Evolutionary conservation across 805 yeast genomes (phyloP), one percentile per base, ranked within the genome.

Genomic region (Lachancea lanzarotensis): DNA sequence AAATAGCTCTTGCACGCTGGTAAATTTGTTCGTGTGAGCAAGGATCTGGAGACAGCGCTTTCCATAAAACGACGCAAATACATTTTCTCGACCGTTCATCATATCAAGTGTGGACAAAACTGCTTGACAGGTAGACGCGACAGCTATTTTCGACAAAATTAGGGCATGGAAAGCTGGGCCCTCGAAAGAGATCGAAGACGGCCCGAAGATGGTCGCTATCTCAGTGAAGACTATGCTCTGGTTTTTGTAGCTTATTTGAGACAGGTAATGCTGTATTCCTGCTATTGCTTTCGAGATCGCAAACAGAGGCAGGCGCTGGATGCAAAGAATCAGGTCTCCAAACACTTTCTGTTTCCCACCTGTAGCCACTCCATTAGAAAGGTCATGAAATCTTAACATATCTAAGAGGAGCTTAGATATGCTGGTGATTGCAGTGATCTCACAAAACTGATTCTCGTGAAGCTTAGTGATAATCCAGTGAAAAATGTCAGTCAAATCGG

Each of bases 401-500:
- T 48, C 46, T 7, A 73, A 45, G 6, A 69, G 46, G 3, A 76
- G 56, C 12, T 52, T 52, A 3, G 71, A 55, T 11, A 43, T 22
- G 29, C 19, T 20, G 26, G n/a, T 10, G 29, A 38, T 11, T 1
- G 75, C 64, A 1, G 19, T 17, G 18, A 65, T 70, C 0, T 78
- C 72, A 40, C 65, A 53, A 12, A 79, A 59, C 39, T 74, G 58
- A 2, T 59, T 53, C 27, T 69, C 74, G 1, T 65, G 61, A 3
- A 70, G 68, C 39, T 79, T 62, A 15, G 60, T 52, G 2, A 66
- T 34, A 8, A 78, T 48, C 72, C 78, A 81, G 1, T 63, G 56
- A 33, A 70, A 63, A 16, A 81, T 68, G 50, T 79, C 84, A 31
- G 53, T 55, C 36, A 72, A 70, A 40, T 78, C 82, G 2, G 65